Evolutionary conservation across 108 stramenopile genomes (phyloP).

Genomic region (Cyclostephanos invisitatus): DNA sequence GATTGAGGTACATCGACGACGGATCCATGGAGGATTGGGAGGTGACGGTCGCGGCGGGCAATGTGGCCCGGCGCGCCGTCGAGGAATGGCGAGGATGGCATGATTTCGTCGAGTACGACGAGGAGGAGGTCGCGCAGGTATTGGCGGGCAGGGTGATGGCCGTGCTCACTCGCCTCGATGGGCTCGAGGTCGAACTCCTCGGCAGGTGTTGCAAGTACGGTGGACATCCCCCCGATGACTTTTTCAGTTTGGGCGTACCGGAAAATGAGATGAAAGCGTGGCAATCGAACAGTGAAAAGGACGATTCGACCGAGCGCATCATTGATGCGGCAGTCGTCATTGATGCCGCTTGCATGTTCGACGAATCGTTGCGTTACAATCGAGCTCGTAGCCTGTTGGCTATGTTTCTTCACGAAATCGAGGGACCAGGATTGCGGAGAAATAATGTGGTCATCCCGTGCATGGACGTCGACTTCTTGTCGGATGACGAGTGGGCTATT

Average conservation of each 20-base stretch:
- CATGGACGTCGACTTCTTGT: slow-evolving; percentile 48
- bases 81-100: slow-evolving; percentile 15
- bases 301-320: neutral
- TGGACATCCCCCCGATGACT: neutral
- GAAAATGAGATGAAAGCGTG: slow-evolving; percentile 32
- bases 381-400: slow-evolving; percentile 37
- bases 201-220: slow-evolving; percentile 12
- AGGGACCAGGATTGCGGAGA: slow-evolving; percentile 42
- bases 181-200: slow-evolving; percentile 41
- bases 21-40: slow-evolving; percentile 47
- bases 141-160: slow-evolving; percentile 32
- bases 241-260: slow-evolving; percentile 23
- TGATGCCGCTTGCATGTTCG: slow-evolving; percentile 44
- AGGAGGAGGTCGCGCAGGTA: slow-evolving; percentile 28
- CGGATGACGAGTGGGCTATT: slow-evolving; percentile 18
- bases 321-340: slow-evolving; percentile 22
- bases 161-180: slow-evolving; percentile 32
- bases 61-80: slow-evolving; percentile 31
- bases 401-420: slow-evolving; percentile 43
- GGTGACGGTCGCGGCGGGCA: slow-evolving; percentile 32
- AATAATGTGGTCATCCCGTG: slow-evolving; percentile 43
- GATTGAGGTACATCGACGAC: slow-evolving; percentile 30
- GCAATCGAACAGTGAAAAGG: slow-evolving; percentile 8
- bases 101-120: slow-evolving; percentile 25
- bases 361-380: slow-evolving; percentile 33